A percentile compares a stretch with the other conserved stretches of the same genome.
phyloP scores from a whole-genome alignment of 371 early-diverging fungal genomes.

The Dinochytrium kinnereticum region DNA sequence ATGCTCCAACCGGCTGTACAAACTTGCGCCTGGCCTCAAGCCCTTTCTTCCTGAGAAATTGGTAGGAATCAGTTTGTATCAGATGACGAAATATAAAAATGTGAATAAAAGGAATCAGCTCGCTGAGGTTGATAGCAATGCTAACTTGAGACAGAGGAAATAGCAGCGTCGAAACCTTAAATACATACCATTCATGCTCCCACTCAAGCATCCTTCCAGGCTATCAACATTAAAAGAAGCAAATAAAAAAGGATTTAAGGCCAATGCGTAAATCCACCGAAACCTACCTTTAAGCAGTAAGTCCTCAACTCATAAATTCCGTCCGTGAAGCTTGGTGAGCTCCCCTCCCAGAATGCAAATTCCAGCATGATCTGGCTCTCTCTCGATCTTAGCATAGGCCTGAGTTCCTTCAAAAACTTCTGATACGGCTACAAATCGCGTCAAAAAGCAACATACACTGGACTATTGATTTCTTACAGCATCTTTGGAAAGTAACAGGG shows the following conservation, averaged over 20 bases:
- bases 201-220: slow-evolving; percentile 91
- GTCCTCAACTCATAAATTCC: slow-evolving; percentile 91
- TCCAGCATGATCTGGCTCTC: slow-evolving; percentile 87
- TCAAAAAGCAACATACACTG: slow-evolving; percentile 21
- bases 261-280: background rate
- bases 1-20: slow-evolving; percentile 91
- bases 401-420: slow-evolving; percentile 67
- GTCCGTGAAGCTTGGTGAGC: slow-evolving; percentile 53
- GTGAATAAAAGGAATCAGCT: background rate
- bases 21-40: slow-evolving; percentile 85
- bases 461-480: slow-evolving; percentile 47
- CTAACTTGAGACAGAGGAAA: too few relatives aligned
- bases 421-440: slow-evolving; percentile 50
- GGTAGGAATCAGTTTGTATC: too few relatives aligned
- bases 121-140: background rate
- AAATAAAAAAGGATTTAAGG: background rate
- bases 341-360: slow-evolving; percentile 90
- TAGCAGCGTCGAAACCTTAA: background rate
- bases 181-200: slow-evolving; percentile 77
- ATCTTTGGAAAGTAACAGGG: slow-evolving; percentile 61
- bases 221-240: slow-evolving; percentile 40
- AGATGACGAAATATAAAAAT: too few relatives aligned
- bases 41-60: slow-evolving; percentile 56
- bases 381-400: slow-evolving; percentile 73
- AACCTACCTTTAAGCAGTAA: slow-evolving; percentile 68